These are phyloP conservation scores for Aspergillus terreus DNA, from an alignment of 2,329 filamentous ascomycete genomes.

Conservation along the genomic window DNA sequence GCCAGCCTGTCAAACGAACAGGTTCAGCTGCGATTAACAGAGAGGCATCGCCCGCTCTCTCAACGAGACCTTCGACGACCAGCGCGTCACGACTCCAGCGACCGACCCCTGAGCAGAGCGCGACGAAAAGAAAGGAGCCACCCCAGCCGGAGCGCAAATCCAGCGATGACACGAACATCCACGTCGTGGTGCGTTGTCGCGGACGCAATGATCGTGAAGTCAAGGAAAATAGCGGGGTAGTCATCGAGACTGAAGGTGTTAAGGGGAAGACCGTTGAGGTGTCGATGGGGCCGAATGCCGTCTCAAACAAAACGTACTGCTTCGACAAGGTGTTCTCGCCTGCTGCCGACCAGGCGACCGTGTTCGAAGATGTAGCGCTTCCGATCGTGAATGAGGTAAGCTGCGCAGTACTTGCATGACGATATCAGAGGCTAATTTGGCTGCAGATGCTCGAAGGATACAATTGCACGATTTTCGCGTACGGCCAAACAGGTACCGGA, in stretches of 20 bases:
- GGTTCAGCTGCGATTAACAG: conserved; percentile 52
- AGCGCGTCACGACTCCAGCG: conserved; percentile 34
- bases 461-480: conserved; percentile 98
- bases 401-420: not conserved
- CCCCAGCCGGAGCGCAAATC: conserved; percentile 71
- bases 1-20: conserved; percentile 50
- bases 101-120: conserved; percentile 45
- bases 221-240: conserved; percentile 89
- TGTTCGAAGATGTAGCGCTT: conserved; percentile 92
- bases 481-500: conserved; percentile 95
- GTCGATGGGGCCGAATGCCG: conserved; percentile 85
- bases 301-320: conserved; percentile 93
- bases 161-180: conserved; percentile 89
- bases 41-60: conserved; percentile 67
- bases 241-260: conserved; percentile 81
- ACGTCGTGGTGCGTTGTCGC: conserved; percentile 91
- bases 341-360: conserved; percentile 86
- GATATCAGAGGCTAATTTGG: not conserved
- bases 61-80: conserved; percentile 56
- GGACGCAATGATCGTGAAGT: conserved; percentile 91
- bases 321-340: conserved; percentile 98
- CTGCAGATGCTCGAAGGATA: conserved; percentile 82
- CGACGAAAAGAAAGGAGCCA: conserved; percentile 77
- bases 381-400: conserved; percentile 88
- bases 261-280: conserved; percentile 80